Percentiles rank a stretch among this genome's conserved stretches.
Conservation (phyloP, 2,329 filamentous ascomycete species). For the Fusarium sp. region DNA sequence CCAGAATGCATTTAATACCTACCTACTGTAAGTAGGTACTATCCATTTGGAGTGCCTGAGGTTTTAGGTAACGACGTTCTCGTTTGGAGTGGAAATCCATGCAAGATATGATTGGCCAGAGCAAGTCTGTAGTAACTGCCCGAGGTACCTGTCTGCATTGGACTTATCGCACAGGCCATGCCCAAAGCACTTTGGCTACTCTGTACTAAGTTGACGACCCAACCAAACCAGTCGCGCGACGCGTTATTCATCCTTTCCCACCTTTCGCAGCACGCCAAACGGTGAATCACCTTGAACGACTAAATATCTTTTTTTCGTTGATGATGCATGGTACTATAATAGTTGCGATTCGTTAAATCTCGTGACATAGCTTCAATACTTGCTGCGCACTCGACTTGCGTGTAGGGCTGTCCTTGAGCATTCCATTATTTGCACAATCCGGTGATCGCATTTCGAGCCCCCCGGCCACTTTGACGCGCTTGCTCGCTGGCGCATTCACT, state of each 20-base stretch:
- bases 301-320: conserved; percentile 3
- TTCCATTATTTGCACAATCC: conserved; percentile 31
- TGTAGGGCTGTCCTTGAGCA: neutral
- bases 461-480: conserved; percentile 42
- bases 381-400: conserved; percentile 8
- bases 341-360: conserved; percentile 10
- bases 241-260: conserved; percentile 42
- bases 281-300: conserved; percentile 8
- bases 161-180: conserved; percentile 19
- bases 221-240: conserved; percentile 42
- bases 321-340: conserved; percentile 22
- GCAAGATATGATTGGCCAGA: neutral
- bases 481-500: conserved; percentile 37
- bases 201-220: conserved; percentile 11
- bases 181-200: conserved; percentile 13
- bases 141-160: neutral
- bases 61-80: neutral
- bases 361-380: conserved; percentile 17
- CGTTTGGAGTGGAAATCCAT: neutral
- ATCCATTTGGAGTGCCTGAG: conserved; percentile 5
- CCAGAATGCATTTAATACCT: neutral
- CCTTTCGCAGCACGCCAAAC: conserved; percentile 35
- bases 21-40: no score
- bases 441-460: conserved; percentile 35
- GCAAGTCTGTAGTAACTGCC: no score